Base-by-base conservation (phyloP, 2,329 filamentous ascomycete species). In the Phoma sp. region DNA sequence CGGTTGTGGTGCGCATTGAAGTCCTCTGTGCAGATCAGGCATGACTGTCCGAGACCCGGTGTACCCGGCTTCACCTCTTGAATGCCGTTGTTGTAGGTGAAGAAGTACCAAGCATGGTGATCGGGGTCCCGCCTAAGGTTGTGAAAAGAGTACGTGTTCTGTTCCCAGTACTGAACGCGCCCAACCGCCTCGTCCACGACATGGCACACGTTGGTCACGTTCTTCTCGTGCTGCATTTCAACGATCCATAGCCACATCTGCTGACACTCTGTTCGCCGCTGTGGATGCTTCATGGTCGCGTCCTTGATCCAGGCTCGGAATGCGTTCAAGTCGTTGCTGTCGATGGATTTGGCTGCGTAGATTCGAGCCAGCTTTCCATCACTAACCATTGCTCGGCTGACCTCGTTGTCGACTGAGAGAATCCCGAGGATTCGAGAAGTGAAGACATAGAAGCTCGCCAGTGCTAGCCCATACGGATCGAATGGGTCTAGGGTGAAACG, bases 241-340 rank as follows among this genome's bases (percentile, higher is more conserved):
- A 55, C 52, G 7, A 61, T 56, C 23, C 7, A 29, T 0, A 57
- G 32, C 39, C 47, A 59, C 13, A 37, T 41, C 9, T 37, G 6
- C n/a, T 61, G 53, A 22, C 51, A 43, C 0, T 22, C 23, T 10
- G 48, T 53, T 2, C 51, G 48, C 11, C 54, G 53, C 8, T 45
- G 36, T 2, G 57, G 57, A 24, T 57, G 47, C 36, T 53, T 53
- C 7, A 61, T 14, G 1, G 29, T 49, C 1, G 36, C 57, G 10
- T 53, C 47, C 22, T 53, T 51, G 27, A 59, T 33, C 57, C 57
- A 59, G 1, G 7, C 25, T 1, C 11, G 22, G 9, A 57, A 14
- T 13, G 2, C 13, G 2, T 9, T 22, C n/a, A 29, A 7, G 2
- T 32, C 4, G 30, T 18, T 18, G 18, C 18, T 18, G 2, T 18